Percentiles rank a stretch among this genome's conserved stretches.
Conservation (phyloP, 2,329 filamentous ascomycete genomes). For the Alternaria longipes region DNA sequence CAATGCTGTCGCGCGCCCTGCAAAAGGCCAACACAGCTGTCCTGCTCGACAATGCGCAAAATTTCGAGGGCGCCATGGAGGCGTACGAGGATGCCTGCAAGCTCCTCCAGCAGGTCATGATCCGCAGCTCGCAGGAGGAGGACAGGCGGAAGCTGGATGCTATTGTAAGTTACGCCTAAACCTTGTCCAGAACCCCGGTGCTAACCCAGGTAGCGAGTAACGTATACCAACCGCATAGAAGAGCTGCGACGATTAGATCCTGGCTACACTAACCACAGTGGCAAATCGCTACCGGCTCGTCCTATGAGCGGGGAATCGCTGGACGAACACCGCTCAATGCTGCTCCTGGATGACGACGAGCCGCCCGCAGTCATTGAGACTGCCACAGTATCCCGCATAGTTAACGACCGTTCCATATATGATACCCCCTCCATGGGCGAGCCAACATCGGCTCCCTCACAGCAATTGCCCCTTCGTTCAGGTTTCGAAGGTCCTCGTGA, state of each 20-base stretch:
- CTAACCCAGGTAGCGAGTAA: slow-evolving; percentile 70
- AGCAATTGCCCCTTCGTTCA: slow-evolving; percentile 48
- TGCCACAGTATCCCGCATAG: slow-evolving; percentile 62
- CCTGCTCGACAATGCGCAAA: slow-evolving; percentile 93
- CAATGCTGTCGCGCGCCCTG: slow-evolving; percentile 93
- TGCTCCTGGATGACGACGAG: slow-evolving; percentile 44
- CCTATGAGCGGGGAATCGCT: slow-evolving; percentile 69
- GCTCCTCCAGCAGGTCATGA: slow-evolving; percentile 86
- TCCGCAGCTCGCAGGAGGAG: slow-evolving; percentile 82
- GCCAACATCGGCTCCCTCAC: slow-evolving; percentile 30
- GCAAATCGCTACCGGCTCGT: slow-evolving; percentile 79
- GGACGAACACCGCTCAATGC: slow-evolving; percentile 50
- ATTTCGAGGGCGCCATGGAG: slow-evolving; percentile 88
- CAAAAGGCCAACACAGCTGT: slow-evolving; percentile 97
- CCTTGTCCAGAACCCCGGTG: not conserved
- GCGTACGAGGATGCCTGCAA: slow-evolving; percentile 92
- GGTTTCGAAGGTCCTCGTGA: slow-evolving; percentile 41
- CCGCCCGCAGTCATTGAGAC: slow-evolving; percentile 60
- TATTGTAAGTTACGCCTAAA: slow-evolving; percentile 73
- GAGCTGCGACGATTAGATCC: slow-evolving; percentile 80
- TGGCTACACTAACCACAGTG: slow-evolving; percentile 58
- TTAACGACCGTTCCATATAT: slow-evolving; percentile 53
- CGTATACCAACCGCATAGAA: slow-evolving; percentile 88
- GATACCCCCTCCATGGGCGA: slow-evolving; percentile 28
- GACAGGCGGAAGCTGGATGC: slow-evolving; percentile 91